Percentiles rank a stretch among this genome's conserved stretches.
Conservation (phyloP, 768 basidiomycete genomes). For the Calocera viscosa region DNA sequence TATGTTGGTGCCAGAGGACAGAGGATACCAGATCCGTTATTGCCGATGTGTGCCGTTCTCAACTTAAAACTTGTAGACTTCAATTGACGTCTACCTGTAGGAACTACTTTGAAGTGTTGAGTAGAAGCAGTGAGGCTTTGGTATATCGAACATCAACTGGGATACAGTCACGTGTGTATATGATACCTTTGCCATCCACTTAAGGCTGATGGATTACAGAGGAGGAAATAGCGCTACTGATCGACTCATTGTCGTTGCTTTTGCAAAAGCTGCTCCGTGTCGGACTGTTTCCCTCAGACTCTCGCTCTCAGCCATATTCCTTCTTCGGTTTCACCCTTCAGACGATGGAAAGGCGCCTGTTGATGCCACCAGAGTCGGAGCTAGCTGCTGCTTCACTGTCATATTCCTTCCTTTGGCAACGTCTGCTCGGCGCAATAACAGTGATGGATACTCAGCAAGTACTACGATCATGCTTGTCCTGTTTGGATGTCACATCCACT, state of each 20-base stretch:
- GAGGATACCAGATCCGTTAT: constrained; percentile 35
- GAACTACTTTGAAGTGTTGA: constrained; percentile 15
- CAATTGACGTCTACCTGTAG: constrained; percentile 8
- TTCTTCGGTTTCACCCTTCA: constrained; percentile 49
- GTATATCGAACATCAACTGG: constrained; percentile 22
- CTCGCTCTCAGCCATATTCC: constrained; percentile 42
- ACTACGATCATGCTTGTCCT: constrained; percentile 45
- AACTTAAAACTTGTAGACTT: not conserved
- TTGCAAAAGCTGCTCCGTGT: constrained; percentile 54
- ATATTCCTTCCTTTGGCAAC: constrained; percentile 43
- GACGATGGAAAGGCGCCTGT: constrained; percentile 33
- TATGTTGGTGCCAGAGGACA: constrained; percentile 36
- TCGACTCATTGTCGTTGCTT: constrained; percentile 40
- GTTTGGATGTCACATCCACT: constrained; percentile 29
- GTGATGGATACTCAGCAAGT: constrained; percentile 48
- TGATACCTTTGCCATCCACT: not conserved
- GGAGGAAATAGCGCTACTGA: not conserved
- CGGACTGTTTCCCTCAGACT: constrained; percentile 49
- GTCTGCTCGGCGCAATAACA: constrained; percentile 36
- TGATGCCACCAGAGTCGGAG: constrained; percentile 18
- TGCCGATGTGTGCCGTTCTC: constrained; percentile 23
- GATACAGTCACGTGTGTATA: constrained; percentile 9
- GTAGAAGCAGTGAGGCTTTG: constrained; percentile 19
- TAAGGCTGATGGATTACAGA: not conserved
- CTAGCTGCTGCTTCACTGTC: constrained; percentile 17